Percentiles rank a stretch among this genome's conserved stretches.
Evolutionary conservation across 1,284 basidiomycete genomes (phyloP).

Genomic region (Athelia psychrophila): DNA sequence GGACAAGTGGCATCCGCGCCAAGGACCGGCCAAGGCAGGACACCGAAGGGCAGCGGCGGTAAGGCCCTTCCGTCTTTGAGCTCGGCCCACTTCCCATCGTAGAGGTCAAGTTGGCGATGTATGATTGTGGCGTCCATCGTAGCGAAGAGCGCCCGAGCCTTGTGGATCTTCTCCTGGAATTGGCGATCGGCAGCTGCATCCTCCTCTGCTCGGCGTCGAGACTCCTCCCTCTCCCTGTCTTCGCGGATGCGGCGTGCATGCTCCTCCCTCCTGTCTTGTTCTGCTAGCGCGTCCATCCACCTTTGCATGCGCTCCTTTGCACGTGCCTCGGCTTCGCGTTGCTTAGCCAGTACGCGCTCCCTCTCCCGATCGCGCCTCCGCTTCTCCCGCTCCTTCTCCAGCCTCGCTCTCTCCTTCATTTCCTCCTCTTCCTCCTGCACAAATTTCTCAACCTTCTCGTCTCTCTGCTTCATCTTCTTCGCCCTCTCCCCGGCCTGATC

Average conservation of each 20-base stretch:
- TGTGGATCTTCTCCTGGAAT: neutral
- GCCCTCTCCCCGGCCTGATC: conserved; percentile 6
- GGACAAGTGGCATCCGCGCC: conserved; percentile 11
- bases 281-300: neutral
- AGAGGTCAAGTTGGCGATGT: conserved; percentile 13
- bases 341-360: neutral
- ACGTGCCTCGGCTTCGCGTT: neutral
- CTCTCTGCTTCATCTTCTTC: conserved; percentile 11
- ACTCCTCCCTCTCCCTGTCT: neutral
- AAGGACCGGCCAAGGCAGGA: conserved; percentile 49
- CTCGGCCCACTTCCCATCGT: conserved; percentile 38
- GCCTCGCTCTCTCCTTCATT: neutral
- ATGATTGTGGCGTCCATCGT: neutral
- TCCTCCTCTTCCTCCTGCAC: neutral
- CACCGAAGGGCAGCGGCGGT: conserved; percentile 19
- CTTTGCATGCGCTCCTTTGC: neutral
- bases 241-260: neutral
- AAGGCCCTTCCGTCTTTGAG: conserved; percentile 21
- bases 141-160: neutral
- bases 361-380: neutral
- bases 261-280: neutral
- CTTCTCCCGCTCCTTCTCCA: neutral
- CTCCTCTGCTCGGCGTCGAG: neutral
- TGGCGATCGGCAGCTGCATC: neutral
- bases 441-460: conserved; percentile 11